A percentile compares a stretch with the other conserved stretches of the same genome.
These are phyloP conservation scores for Keithomyces neogunnii DNA, from an alignment of 2,329 filamentous ascomycete genomes.

Conservation along the genomic window DNA sequence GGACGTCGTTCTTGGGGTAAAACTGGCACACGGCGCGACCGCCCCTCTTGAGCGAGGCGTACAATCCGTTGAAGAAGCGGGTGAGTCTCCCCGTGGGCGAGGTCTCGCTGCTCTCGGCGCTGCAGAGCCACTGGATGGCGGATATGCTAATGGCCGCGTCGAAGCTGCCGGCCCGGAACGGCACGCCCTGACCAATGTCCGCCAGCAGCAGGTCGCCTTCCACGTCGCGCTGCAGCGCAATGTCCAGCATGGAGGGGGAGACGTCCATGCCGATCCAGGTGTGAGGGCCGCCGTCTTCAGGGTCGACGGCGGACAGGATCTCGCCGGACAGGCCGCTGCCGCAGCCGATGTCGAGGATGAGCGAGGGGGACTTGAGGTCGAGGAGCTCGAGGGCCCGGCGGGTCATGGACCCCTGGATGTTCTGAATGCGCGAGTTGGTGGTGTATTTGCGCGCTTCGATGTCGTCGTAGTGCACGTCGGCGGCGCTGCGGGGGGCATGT, in stretches of 20 bases:
- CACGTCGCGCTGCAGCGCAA: constrained; percentile 83
- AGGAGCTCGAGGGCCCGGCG: constrained; percentile 87
- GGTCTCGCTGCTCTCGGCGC: constrained; percentile 82
- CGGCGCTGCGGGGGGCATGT: constrained; percentile 51
- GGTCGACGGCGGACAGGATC: constrained; percentile 67
- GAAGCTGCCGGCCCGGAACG: constrained; percentile 85
- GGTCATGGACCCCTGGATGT: constrained; percentile 93
- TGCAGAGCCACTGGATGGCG: constrained; percentile 98
- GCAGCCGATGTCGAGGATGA: constrained; percentile 95
- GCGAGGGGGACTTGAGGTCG: constrained; percentile 65
- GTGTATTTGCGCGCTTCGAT: constrained; percentile 95
- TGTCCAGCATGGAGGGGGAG: constrained; percentile 89
- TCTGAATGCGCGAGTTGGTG: constrained; percentile 88
- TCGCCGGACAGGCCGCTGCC: constrained; percentile 91
- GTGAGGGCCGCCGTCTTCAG: constrained; percentile 74
- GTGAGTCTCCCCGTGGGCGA: constrained; percentile 68
- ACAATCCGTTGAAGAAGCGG: constrained; percentile 88
- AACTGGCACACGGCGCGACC: constrained; percentile 94
- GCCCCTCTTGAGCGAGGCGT: constrained; percentile 73
- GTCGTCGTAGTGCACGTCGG: constrained; percentile 97
- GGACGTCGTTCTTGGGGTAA: constrained; percentile 90
- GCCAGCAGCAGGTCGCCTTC: constrained; percentile 91
- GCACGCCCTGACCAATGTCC: constrained; percentile 91
- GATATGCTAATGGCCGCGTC: constrained; percentile 93
- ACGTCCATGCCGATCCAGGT: constrained; percentile 98